A percentile compares a stretch with the other conserved stretches of the same genome.
phyloP scores from a whole-genome alignment of 1,139 yeast species.

The Diutina sp. region DNA sequence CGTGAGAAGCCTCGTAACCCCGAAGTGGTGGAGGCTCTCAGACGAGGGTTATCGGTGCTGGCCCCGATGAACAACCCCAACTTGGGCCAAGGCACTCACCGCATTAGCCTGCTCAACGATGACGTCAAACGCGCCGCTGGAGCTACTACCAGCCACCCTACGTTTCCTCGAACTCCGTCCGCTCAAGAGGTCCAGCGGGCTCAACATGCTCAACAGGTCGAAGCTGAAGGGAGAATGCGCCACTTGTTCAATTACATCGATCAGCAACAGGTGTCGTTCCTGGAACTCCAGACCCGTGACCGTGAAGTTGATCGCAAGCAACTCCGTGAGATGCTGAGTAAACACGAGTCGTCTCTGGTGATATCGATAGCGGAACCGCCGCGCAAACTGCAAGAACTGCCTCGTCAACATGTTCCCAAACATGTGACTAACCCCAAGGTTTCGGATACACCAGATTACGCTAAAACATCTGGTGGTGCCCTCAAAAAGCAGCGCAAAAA shows the following conservation, averaged over 20 bases:
- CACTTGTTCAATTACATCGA: conserved; percentile 4
- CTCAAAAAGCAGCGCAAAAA: neutral
- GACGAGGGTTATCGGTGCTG: neutral
- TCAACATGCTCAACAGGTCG: neutral
- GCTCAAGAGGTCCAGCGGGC: neutral
- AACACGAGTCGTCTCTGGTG: neutral
- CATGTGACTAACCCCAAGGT: neutral
- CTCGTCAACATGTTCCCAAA: neutral
- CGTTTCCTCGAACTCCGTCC: neutral
- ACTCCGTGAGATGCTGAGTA: neutral
- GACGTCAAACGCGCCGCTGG: neutral
- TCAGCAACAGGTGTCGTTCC: conserved; percentile 5
- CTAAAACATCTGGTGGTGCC: neutral
- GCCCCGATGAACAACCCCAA: neutral
- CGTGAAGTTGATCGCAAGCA: neutral
- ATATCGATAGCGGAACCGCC: neutral
- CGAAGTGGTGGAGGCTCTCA: neutral
- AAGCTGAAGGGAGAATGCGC: conserved; percentile 3
- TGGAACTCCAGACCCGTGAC: neutral
- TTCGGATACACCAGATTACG: neutral
- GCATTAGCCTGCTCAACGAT: neutral
- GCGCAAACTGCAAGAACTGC: neutral
- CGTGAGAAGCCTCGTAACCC: neutral
- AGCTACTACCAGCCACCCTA: neutral
- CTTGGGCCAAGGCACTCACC: neutral